Conservation (phyloP, 2,329 filamentous ascomycete genomes). For the Thyridium curvatum region DNA sequence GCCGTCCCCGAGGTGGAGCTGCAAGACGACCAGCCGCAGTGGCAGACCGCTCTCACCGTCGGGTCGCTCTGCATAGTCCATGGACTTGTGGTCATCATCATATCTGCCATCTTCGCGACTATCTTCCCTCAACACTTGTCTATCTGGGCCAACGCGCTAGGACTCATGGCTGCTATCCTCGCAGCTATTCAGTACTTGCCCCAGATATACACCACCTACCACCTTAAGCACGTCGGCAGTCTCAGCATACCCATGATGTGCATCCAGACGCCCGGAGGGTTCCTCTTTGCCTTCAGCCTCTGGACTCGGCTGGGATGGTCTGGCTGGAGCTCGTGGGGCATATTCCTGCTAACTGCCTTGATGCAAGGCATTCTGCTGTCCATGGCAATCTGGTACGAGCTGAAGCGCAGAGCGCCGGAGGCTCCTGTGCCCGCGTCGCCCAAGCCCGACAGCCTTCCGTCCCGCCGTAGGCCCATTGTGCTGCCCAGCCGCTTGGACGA, state of each 20-base stretch:
- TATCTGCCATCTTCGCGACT: conserved; percentile 63
- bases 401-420: conserved; percentile 29
- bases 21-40: conserved; percentile 52
- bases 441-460: conserved; percentile 10
- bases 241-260: conserved; percentile 97
- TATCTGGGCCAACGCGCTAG: conserved; percentile 79
- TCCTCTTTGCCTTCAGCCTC: conserved; percentile 82
- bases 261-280: conserved; percentile 90
- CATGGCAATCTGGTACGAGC: conserved; percentile 76
- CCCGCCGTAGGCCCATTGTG: conserved; percentile 24
- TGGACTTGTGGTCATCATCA: conserved; percentile 61
- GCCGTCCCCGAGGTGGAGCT: conserved; percentile 33
- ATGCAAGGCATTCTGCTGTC: conserved; percentile 76
- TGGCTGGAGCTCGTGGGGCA: conserved; percentile 94
- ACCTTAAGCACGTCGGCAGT: conserved; percentile 78
- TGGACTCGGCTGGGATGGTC: conserved; percentile 70
- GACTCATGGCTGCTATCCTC: conserved; percentile 70
- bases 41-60: conserved; percentile 73
- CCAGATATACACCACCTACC: conserved; percentile 89
- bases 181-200: conserved; percentile 89
- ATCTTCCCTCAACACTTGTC: conserved; percentile 59
- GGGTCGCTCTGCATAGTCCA: conserved; percentile 69
- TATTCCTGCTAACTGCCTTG: conserved; percentile 78
- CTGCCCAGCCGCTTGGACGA: conserved; percentile 40
- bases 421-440: conserved; percentile 16